These are phyloP conservation scores for Aspergillus arachidicola DNA, from an alignment of 2,329 filamentous ascomycete genomes.

Conservation along the genomic window DNA sequence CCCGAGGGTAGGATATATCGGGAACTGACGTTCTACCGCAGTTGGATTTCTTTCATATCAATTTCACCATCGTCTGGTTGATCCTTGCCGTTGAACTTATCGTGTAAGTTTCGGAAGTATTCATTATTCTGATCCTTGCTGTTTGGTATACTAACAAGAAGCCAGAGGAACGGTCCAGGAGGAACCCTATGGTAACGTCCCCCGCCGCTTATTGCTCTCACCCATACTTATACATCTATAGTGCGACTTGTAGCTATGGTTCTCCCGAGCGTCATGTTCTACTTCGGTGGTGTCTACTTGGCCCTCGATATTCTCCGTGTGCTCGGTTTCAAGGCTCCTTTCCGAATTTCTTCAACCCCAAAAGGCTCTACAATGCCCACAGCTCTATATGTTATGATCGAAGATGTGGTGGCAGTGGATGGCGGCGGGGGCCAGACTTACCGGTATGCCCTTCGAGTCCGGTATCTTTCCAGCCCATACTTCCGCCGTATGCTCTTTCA, in stretches of 20 bases:
- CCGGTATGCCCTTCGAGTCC: slow-evolving; percentile 52
- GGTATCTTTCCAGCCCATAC: slow-evolving; percentile 57
- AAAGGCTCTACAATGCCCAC: slow-evolving; percentile 63
- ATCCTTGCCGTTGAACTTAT: slow-evolving; percentile 47
- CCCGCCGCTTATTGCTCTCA: background rate
- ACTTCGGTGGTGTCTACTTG: slow-evolving; percentile 47
- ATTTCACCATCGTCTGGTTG: slow-evolving; percentile 49
- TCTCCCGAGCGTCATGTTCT: slow-evolving; percentile 50
- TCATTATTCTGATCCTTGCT: background rate
- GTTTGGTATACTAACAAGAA: slow-evolving; percentile 18
- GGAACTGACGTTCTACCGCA: slow-evolving; percentile 20
- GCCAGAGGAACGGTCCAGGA: slow-evolving; percentile 43
- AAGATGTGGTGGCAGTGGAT: slow-evolving; percentile 69
- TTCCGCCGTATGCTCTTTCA: slow-evolving; percentile 58
- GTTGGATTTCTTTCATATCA: slow-evolving; percentile 51
- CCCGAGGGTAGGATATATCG: background rate
- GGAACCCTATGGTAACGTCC: slow-evolving; percentile 42
- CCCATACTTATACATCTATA: slow-evolving; percentile 17
- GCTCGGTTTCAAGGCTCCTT: slow-evolving; percentile 55
- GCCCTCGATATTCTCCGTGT: slow-evolving; percentile 46
- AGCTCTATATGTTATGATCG: slow-evolving; percentile 65
- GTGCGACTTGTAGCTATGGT: slow-evolving; percentile 49
- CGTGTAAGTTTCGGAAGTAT: slow-evolving; percentile 34
- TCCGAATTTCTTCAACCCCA: slow-evolving; percentile 64
- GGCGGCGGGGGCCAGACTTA: slow-evolving; percentile 61